Percentiles rank a stretch among this genome's conserved stretches.
Conservation (phyloP, 192 early-diverging fungal genomes). For the Powellomyces hirtus region DNA sequence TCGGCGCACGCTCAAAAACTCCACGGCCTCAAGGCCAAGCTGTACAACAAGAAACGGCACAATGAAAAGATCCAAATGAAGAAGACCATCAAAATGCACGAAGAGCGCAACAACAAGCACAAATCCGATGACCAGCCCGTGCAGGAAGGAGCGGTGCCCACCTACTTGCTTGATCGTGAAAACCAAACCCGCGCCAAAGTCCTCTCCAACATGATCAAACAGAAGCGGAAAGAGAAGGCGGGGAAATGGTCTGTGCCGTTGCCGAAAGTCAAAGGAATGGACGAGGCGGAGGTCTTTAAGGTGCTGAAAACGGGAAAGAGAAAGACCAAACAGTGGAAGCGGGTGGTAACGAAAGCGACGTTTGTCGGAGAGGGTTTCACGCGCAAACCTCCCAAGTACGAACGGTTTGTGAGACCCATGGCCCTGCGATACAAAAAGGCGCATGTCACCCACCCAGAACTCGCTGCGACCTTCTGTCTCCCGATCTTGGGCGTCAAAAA, state of each 20-base stretch:
- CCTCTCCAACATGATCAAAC: constrained; percentile 98
- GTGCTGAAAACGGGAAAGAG: constrained; percentile 93
- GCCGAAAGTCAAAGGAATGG: constrained; percentile 97
- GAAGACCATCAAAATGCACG: constrained; percentile 98
- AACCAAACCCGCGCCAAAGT: constrained; percentile 96
- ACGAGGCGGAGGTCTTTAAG: constrained; percentile 99
- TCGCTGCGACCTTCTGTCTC: constrained; percentile 94
- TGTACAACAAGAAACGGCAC: constrained; percentile 98
- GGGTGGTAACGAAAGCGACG: constrained; percentile 97
- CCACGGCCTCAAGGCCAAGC: constrained; percentile 95
- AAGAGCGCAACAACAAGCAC: constrained; percentile 94
- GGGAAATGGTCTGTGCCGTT: constrained; percentile 95
- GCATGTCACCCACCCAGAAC: constrained; percentile 97
- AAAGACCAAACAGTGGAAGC: constrained; percentile 96
- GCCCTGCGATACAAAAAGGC: constrained; percentile 98
- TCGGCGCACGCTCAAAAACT: constrained; percentile 95
- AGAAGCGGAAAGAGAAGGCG: constrained; percentile 99
- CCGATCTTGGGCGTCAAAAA: constrained; percentile 98
- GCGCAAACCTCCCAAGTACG: constrained; percentile 99
- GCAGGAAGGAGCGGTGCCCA: constrained; percentile 93
- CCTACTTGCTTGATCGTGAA: constrained; percentile 98
- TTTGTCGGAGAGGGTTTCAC: constrained; percentile 99
- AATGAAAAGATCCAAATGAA: constrained; percentile 99
- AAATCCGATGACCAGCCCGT: constrained; percentile 84
- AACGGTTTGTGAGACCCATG: constrained; percentile 97